phyloP scores from a whole-genome alignment of 177 flowering plant species.

The Tripterygium wilfordii region DNA sequence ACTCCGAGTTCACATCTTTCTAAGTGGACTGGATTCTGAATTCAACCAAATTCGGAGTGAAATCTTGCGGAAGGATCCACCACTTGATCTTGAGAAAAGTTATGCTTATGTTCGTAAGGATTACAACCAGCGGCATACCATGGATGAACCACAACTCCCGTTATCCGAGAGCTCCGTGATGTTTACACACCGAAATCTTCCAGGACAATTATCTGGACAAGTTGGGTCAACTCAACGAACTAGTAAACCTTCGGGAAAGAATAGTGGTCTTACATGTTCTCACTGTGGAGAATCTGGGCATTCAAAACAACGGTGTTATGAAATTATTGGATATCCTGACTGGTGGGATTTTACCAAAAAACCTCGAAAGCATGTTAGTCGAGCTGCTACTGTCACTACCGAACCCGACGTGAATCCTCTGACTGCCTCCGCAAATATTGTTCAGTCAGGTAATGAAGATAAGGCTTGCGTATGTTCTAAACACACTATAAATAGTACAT shows the following conservation, averaged over 20 bases:
- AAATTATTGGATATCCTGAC: background rate
- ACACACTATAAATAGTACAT: background rate
- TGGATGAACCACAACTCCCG: background rate
- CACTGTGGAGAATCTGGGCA: background rate
- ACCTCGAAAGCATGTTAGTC: background rate
- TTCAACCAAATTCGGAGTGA: slow-evolving; percentile 4
- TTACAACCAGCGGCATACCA: background rate
- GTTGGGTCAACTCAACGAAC: background rate
- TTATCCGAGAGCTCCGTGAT: background rate
- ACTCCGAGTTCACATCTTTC: background rate
- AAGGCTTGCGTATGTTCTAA: background rate
- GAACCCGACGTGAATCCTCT: no score
- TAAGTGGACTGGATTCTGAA: background rate
- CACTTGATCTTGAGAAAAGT: no score
- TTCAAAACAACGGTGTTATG: background rate
- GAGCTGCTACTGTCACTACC: background rate
- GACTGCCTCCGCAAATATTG: background rate
- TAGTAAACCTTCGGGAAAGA: background rate
- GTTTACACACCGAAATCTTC: background rate
- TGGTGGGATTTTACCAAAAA: slow-evolving; percentile 1
- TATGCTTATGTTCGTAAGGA: background rate
- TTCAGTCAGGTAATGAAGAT: background rate
- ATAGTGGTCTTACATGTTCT: background rate
- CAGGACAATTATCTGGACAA: background rate
- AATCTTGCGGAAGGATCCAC: no score